Percentiles rank a stretch among this genome's conserved stretches.
Conservation (phyloP, 257 asterid genomes). For the Nicotiana sylvestris region DNA sequence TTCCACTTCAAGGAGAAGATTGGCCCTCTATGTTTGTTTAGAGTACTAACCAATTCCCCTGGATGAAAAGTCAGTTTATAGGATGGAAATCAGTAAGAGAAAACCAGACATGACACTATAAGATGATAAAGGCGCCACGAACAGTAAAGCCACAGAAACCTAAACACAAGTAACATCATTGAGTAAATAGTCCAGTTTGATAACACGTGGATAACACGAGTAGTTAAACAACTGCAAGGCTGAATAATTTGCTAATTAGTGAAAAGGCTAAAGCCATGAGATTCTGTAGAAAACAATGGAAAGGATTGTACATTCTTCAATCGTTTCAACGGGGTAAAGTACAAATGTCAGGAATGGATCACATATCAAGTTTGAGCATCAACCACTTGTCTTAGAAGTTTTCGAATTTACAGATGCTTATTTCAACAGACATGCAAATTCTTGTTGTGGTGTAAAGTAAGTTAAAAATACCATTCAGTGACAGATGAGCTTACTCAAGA, state of each 20-base stretch:
- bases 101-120: not conserved
- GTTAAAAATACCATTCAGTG: not conserved
- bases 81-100: not conserved
- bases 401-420: not conserved
- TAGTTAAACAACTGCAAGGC: not conserved
- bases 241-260: not conserved
- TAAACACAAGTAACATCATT: not conserved
- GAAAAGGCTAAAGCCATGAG: not conserved
- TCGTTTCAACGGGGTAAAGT: not conserved
- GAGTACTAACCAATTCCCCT: slow-evolving; percentile 80
- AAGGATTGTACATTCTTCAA: not conserved
- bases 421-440: not conserved
- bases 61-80: slow-evolving; percentile 23
- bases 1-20: slow-evolving; percentile 96
- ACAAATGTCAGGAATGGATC: not conserved
- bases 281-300: not conserved
- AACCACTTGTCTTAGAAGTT: not conserved
- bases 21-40: slow-evolving; percentile 90
- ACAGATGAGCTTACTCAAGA: not conserved
- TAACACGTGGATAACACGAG: not conserved
- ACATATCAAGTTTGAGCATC: not conserved
- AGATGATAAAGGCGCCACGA: not conserved
- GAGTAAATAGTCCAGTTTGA: not conserved
- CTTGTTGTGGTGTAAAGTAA: not conserved
- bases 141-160: not conserved